Conservation (phyloP, 2,329 filamentous ascomycete species). For the Myriangium duriaei region DNA sequence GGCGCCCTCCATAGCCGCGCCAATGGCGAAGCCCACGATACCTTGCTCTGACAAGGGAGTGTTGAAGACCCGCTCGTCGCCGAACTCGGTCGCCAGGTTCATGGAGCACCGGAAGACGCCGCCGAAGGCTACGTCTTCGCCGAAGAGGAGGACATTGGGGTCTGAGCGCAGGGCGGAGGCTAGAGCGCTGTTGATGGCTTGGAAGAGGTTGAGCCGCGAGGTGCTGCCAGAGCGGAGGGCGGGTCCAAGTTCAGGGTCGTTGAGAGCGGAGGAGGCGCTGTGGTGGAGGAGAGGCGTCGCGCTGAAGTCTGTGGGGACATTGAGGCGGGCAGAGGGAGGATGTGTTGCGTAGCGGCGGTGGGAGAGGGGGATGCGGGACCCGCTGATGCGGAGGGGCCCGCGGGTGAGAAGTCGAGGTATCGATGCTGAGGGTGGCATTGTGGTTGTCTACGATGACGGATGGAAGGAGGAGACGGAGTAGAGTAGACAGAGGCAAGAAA, state of each 20-base stretch:
- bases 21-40: conserved; percentile 86
- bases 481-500: too few species aligned
- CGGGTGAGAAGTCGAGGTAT: not conserved
- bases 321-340: conserved; percentile 50
- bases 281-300: conserved; percentile 72
- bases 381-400: conserved; percentile 1
- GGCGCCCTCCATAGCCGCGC: conserved; percentile 81
- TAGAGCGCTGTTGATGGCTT: conserved; percentile 83
- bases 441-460: too few species aligned
- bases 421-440: not conserved
- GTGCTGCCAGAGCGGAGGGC: conserved; percentile 38
- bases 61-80: conserved; percentile 84
- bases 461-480: too few species aligned
- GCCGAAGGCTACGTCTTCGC: conserved; percentile 93
- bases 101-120: conserved; percentile 93
- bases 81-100: conserved; percentile 79
- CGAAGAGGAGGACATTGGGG: conserved; percentile 80
- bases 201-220: conserved; percentile 84
- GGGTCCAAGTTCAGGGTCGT: conserved; percentile 55
- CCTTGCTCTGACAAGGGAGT: conserved; percentile 90
- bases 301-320: conserved; percentile 77
- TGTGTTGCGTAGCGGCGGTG: conserved; percentile 35
- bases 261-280: conserved; percentile 57
- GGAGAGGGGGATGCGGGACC: conserved; percentile 5
- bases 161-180: conserved; percentile 70